Evolutionary conservation across 495 filamentous ascomycete species (phyloP).

Genomic region (Amorphotheca resinae): DNA sequence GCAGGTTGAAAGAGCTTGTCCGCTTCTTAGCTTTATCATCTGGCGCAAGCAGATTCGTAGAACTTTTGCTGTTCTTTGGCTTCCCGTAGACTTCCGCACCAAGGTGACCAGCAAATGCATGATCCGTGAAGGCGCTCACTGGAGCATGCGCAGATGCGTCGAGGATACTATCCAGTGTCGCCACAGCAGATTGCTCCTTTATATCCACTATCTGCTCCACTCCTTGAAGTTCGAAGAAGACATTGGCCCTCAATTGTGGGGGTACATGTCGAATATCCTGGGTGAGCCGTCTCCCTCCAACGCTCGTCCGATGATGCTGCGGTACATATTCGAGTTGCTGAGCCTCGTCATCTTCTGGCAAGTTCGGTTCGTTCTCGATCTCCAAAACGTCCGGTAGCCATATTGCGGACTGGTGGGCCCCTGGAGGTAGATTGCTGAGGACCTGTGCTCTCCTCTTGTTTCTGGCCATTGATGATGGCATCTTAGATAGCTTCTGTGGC

Average conservation of each 20-base stretch:
- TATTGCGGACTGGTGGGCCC: constrained; percentile 18
- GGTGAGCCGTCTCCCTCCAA: constrained; percentile 20
- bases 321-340: constrained; percentile 15
- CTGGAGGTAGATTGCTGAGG: constrained; percentile 35
- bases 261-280: constrained; percentile 40
- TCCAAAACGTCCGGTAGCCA: constrained; percentile 21
- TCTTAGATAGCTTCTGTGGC: constrained; percentile 74
- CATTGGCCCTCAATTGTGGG: constrained; percentile 77
- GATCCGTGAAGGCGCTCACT: constrained; percentile 90
- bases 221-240: constrained; percentile 71
- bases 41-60: constrained; percentile 2
- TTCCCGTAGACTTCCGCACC: constrained; percentile 52
- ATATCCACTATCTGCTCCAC: constrained; percentile 45
- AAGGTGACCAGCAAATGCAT: constrained; percentile 66
- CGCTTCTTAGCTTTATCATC: constrained; percentile 15
- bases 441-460: constrained; percentile 59
- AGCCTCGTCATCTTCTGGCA: constrained; percentile 9
- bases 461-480: constrained; percentile 43
- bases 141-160: constrained; percentile 89
- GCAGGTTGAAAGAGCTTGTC: constrained; percentile 16
- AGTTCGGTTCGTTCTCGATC: constrained; percentile 5
- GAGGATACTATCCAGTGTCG: constrained; percentile 82
- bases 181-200: constrained; percentile 70
- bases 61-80: constrained; percentile 11
- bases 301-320: constrained; percentile 22